These are phyloP conservation scores for Saitozyma podzolica DNA, from an alignment of 768 basidiomycete genomes.

Conservation along the genomic window DNA sequence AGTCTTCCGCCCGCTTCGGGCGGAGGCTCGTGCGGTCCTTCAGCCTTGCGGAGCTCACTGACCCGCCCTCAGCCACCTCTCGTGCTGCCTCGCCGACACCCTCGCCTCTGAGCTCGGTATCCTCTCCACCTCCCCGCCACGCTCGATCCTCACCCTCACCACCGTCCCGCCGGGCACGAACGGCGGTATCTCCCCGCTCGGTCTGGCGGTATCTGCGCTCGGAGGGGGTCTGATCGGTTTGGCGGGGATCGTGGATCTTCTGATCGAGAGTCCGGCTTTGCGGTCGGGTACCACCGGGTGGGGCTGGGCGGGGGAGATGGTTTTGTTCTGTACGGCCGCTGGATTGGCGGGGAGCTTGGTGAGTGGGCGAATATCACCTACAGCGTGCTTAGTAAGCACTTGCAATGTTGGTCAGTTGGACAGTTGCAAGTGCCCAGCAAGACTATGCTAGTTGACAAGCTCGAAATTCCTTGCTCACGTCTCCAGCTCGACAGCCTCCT, in stretches of 20 bases:
- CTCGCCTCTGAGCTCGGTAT: constrained; percentile 92
- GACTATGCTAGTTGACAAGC: too few species aligned
- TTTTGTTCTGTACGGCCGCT: constrained; percentile 64
- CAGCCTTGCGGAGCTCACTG: background rate
- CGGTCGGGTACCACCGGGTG: constrained; percentile 19
- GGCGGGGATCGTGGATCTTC: constrained; percentile 61
- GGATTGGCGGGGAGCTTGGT: constrained; percentile 82
- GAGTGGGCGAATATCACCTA: constrained; percentile 49
- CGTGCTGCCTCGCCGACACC: constrained; percentile 86
- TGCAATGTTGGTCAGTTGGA: background rate
- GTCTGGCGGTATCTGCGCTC: constrained; percentile 68
- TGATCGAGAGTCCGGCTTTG: constrained; percentile 60
- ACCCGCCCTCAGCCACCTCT: constrained; percentile 66
- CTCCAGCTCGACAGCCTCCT: constrained; percentile 76
- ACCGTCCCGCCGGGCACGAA: constrained; percentile 86
- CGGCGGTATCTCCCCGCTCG: constrained; percentile 75
- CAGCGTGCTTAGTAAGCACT: too few species aligned
- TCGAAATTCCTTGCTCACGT: too few species aligned
- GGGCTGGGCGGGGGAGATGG: constrained; percentile 55
- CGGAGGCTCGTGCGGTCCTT: background rate
- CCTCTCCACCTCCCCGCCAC: constrained; percentile 63
- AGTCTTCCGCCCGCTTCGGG: background rate
- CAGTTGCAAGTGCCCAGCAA: too few species aligned
- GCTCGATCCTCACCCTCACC: constrained; percentile 75
- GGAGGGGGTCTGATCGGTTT: constrained; percentile 75